A percentile compares a stretch with the other conserved stretches of the same genome.
Evolutionary conservation across 2,329 filamentous ascomycete genomes (phyloP).

Genomic region (Diaporthe eres): DNA sequence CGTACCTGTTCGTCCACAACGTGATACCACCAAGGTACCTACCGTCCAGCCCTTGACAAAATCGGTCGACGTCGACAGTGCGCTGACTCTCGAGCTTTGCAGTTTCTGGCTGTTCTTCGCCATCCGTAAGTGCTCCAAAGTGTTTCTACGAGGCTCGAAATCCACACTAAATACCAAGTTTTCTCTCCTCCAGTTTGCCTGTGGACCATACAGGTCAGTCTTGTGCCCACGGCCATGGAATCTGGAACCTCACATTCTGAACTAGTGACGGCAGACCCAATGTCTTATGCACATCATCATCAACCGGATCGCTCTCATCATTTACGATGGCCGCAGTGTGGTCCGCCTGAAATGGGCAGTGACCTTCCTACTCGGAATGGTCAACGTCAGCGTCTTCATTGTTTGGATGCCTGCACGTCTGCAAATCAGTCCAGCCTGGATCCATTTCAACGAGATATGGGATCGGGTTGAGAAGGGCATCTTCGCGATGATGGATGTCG

Average conservation of each 20-base stretch:
- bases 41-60: conserved; percentile 12
- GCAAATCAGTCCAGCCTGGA: conserved; percentile 54
- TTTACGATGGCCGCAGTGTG: conserved; percentile 51
- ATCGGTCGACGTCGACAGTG: conserved; percentile 1
- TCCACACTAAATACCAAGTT: neutral
- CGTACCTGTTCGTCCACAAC: conserved; percentile 52
- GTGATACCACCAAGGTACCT: conserved; percentile 49
- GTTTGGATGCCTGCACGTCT: conserved; percentile 66
- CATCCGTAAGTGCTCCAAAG: conserved; percentile 42
- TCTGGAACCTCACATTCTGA: neutral
- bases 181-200: conserved; percentile 41
- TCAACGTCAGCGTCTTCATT: conserved; percentile 64
- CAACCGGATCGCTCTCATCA: conserved; percentile 59
- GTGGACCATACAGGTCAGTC: conserved; percentile 49
- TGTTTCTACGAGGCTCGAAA: neutral
- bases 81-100: conserved; percentile 39
- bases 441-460: conserved; percentile 62
- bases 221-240: neutral
- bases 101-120: conserved; percentile 46
- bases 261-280: conserved; percentile 53
- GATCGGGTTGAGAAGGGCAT: conserved; percentile 64
- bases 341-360: conserved; percentile 57
- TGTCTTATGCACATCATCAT: conserved; percentile 66
- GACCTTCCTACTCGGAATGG: conserved; percentile 55
- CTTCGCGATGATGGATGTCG: conserved; percentile 59